Conservation (phyloP, 176 grass and related monocot species). For the Dactylis glomerata region DNA sequence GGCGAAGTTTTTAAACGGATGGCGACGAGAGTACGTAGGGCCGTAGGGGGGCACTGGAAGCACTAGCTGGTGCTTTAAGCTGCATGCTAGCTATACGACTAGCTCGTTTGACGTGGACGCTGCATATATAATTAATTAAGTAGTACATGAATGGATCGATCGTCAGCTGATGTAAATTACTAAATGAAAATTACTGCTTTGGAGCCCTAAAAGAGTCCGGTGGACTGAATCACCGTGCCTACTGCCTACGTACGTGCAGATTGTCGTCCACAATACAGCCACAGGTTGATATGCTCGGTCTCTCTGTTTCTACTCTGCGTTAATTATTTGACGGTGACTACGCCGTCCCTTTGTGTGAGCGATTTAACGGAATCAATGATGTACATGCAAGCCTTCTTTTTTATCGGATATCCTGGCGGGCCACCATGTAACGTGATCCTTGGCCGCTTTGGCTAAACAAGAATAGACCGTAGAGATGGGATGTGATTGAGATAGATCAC, state of each 20-base stretch:
- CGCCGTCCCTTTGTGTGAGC: not conserved
- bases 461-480: not conserved
- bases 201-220: not conserved
- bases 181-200: not conserved
- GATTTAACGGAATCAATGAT: too few species aligned
- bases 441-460: not conserved
- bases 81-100: not conserved
- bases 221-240: not conserved
- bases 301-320: not conserved
- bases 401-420: slow-evolving; percentile 9
- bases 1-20: slow-evolving; percentile 24
- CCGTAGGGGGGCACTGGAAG: not conserved
- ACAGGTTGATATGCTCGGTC: not conserved
- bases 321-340: not conserved
- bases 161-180: slow-evolving; percentile 21
- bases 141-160: not conserved
- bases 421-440: not conserved
- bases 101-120: not conserved
- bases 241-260: not conserved
- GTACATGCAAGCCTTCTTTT: not conserved
- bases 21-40: not conserved
- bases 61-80: not conserved
- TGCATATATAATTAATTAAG: slow-evolving; percentile 1
- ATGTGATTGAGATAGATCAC: not conserved
- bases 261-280: not conserved